Evolutionary conservation across 1,284 basidiomycete genomes (phyloP), one percentile per base, ranked within the genome.

Genomic region (Tetrapyrgos nigripes): DNA sequence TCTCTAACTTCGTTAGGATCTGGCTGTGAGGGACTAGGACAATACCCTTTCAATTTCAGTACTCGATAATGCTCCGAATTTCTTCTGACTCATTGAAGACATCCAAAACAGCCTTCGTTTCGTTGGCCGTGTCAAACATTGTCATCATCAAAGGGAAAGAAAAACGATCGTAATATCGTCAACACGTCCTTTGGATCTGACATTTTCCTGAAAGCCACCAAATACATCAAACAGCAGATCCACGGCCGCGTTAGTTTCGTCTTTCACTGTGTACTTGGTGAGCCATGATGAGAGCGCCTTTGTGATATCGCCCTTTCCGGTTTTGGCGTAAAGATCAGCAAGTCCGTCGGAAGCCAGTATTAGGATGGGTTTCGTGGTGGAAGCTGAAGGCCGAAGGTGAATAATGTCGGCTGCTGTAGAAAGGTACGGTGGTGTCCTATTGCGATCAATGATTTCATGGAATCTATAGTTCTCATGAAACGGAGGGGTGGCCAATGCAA

Each of bases 341-440:
- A 65, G 54, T 4, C 62, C 62, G 46, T 63, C 64, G 14, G 63
- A 61, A 33, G 53, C 48, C 21, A 65, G 4, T 4, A 62, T 35
- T 13, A 63, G 33, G 10, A 19, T 17, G 19, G 21, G 10, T 23
- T n/a, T 24, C 13, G 31, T n/a, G 5, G 37, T 14, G 2, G 23
- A n/a, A n/a, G n/a, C n/a, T n/a, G n/a, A 17, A 3, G 24, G 27
- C 28, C 43, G 24, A 13, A 47, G 19, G 29, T 66, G 64, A 9
- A 24, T 24, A 28, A 64, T 53, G 2, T 64, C 53, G 2, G 63
- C 56, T 2, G 35, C 37, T 44, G 64, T 66, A 31, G 64, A 62
- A 35, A 64, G 53, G 19, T 64, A 64, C 11, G 61, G 63, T 2
- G 64, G 61, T 5, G 59, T 63, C 23, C 53, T 13, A 14, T 62